phyloP scores from a whole-genome alignment of 1,284 basidiomycete genomes.

The Fistulinella cinereoalba region DNA sequence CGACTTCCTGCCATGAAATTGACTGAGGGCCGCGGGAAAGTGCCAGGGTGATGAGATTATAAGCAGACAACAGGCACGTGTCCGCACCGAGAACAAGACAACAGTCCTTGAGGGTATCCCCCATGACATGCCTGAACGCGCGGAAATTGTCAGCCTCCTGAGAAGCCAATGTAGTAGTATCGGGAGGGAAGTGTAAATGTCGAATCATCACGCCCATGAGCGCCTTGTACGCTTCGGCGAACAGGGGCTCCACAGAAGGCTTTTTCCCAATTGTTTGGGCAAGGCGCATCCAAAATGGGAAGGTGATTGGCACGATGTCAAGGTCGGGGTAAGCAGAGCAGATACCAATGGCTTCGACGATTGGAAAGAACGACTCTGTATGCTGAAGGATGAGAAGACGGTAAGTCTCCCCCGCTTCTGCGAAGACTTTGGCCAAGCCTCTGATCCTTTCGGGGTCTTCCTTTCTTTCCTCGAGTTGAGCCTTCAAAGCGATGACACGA shows the following conservation, averaged over 20 bases:
- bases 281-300: slow-evolving; percentile 97
- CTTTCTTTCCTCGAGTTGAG: slow-evolving; percentile 54
- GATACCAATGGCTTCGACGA: slow-evolving; percentile 92
- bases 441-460: slow-evolving; percentile 89
- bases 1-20: slow-evolving; percentile 92
- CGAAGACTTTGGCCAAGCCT: slow-evolving; percentile 89
- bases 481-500: slow-evolving; percentile 70
- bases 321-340: slow-evolving; percentile 93
- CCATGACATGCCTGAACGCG: slow-evolving; percentile 96
- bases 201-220: slow-evolving; percentile 87
- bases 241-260: slow-evolving; percentile 63
- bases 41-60: slow-evolving; percentile 76
- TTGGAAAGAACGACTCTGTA: slow-evolving; percentile 86
- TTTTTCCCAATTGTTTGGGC: slow-evolving; percentile 80
- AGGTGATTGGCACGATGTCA: slow-evolving; percentile 97
- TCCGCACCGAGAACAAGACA: slow-evolving; percentile 92
- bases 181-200: slow-evolving; percentile 90
- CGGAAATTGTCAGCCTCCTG: slow-evolving; percentile 95
- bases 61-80: slow-evolving; percentile 78
- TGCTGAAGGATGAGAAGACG: slow-evolving; percentile 87
- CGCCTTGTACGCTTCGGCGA: slow-evolving; percentile 79
- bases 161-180: slow-evolving; percentile 60
- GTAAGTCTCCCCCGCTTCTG: slow-evolving; percentile 96
- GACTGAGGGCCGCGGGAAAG: slow-evolving; percentile 54
- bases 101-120: slow-evolving; percentile 98